Percentiles rank a stretch among this genome's conserved stretches.
Evolutionary conservation across 768 basidiomycete genomes (phyloP).

Genomic region (Sarcodon sp.): DNA sequence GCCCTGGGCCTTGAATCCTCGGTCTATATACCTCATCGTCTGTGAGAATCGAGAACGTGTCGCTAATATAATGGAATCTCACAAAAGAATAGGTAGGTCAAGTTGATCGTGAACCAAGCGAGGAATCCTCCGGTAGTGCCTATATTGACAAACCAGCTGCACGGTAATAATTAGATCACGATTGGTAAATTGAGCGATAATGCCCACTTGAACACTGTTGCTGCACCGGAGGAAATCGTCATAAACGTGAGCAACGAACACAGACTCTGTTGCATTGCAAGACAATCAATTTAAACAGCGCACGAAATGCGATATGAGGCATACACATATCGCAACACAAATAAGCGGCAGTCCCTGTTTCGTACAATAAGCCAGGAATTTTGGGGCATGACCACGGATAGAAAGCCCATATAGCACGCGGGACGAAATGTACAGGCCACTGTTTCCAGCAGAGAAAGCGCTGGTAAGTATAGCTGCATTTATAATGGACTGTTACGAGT

Average conservation of each 20-base stretch:
- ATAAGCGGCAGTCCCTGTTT: slow-evolving; percentile 36
- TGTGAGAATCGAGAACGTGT: background rate
- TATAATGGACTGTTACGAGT: slow-evolving; percentile 38
- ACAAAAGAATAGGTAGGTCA: slow-evolving; percentile 68
- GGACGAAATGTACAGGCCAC: slow-evolving; percentile 40
- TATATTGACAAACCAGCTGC: slow-evolving; percentile 59
- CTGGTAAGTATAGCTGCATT: slow-evolving; percentile 63
- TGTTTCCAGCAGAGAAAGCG: slow-evolving; percentile 64
- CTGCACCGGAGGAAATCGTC: slow-evolving; percentile 43
- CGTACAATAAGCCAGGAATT: slow-evolving; percentile 33
- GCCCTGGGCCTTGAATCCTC: slow-evolving; percentile 54
- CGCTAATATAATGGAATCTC: slow-evolving; percentile 13
- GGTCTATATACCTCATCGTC: slow-evolving; percentile 21
- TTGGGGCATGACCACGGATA: slow-evolving; percentile 24
- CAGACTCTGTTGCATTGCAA: slow-evolving; percentile 14
- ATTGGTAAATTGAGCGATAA: background rate
- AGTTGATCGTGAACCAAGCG: slow-evolving; percentile 53
- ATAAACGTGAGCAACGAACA: slow-evolving; percentile 48
- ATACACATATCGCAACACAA: slow-evolving; percentile 18
- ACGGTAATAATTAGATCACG: background rate
- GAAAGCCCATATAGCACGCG: slow-evolving; percentile 27
- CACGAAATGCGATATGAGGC: slow-evolving; percentile 3
- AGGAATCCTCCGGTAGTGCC: slow-evolving; percentile 57
- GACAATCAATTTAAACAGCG: slow-evolving; percentile 1
- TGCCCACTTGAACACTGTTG: slow-evolving; percentile 39